These are phyloP conservation scores for Colletotrichum horii DNA, from an alignment of 2,329 filamentous ascomycete genomes.

Conservation along the genomic window DNA sequence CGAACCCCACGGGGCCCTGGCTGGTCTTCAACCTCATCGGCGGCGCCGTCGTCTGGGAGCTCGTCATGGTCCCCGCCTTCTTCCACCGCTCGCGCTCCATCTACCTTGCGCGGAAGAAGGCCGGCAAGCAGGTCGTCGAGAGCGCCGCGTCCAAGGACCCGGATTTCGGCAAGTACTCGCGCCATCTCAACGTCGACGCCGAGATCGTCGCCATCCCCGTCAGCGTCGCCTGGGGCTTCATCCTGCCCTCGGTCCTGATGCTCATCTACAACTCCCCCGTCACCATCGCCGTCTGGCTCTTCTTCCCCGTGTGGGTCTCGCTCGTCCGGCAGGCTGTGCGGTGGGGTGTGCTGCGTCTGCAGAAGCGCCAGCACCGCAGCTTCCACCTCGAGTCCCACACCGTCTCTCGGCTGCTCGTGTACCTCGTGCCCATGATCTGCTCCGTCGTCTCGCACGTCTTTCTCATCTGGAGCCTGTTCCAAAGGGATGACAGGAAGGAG, in stretches of 20 bases:
- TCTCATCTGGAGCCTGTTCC: conserved; percentile 43
- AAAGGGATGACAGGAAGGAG: conserved; percentile 51
- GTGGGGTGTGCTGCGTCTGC: conserved; percentile 21
- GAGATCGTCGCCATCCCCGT: conserved; percentile 64
- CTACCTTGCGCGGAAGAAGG: conserved; percentile 28
- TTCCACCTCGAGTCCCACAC: conserved; percentile 50
- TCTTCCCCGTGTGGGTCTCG: conserved; percentile 56
- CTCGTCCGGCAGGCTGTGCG: conserved; percentile 44
- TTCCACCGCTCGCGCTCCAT: conserved; percentile 46
- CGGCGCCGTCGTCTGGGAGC: conserved; percentile 56
- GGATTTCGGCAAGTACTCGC: conserved; percentile 32
- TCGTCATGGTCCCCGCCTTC: conserved; percentile 56
- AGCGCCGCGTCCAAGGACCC: conserved; percentile 29
- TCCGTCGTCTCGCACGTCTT: conserved; percentile 48
- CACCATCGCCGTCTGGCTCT: conserved; percentile 51
- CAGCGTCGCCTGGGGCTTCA: conserved; percentile 52
- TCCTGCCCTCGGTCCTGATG: conserved; percentile 51
- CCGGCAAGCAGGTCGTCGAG: conserved; percentile 20
- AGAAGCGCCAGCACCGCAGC: conserved; percentile 28
- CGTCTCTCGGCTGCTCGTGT: conserved; percentile 44
- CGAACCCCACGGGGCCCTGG: conserved; percentile 46
- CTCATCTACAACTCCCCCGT: conserved; percentile 43
- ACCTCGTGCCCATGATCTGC: conserved; percentile 47
- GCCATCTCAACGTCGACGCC: conserved; percentile 44
- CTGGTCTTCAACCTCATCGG: conserved; percentile 54